Evolutionary conservation across 352 stramenopile species (phyloP).

Genomic region (Peronosclerospora sorghi): DNA sequence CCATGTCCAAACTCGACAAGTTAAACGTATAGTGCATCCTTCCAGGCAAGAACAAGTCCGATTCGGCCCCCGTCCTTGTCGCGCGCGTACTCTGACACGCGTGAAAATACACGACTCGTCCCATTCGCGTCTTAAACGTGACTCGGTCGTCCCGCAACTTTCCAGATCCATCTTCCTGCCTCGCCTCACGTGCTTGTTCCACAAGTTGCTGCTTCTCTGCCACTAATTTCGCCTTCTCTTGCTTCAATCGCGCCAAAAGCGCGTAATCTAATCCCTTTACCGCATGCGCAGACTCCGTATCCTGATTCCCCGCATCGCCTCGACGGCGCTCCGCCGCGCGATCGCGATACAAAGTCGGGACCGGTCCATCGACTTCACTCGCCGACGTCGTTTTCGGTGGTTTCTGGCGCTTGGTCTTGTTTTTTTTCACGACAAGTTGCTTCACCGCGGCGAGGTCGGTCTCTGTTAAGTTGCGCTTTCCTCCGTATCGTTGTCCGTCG

Average conservation of each 20-base stretch:
- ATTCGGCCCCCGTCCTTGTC: constrained; percentile 14
- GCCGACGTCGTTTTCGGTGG: constrained; percentile 9
- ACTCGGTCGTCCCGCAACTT: constrained; percentile 18
- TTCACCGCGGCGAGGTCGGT: constrained; percentile 34
- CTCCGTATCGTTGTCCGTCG: constrained; percentile 22
- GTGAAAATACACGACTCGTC: constrained; percentile 54
- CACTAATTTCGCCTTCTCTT: constrained; percentile 54
- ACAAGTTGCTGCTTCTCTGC: constrained; percentile 21
- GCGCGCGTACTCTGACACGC: constrained; percentile 31
- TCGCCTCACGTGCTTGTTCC: background rate
- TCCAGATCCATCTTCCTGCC: background rate
- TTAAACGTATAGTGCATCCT: constrained; percentile 74
- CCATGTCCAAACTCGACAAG: constrained; percentile 22
- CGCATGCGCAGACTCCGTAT: constrained; percentile 79
- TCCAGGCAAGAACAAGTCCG: constrained; percentile 62
- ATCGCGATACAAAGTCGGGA: constrained; percentile 35
- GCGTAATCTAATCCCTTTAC: constrained; percentile 86
- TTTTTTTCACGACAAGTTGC: constrained; percentile 47
- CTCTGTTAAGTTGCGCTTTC: constrained; percentile 47
- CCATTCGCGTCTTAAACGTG: constrained; percentile 49
- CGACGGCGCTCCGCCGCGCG: constrained; percentile 52
- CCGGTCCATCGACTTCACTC: constrained; percentile 1
- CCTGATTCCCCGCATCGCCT: constrained; percentile 30
- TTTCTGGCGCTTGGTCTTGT: constrained; percentile 46
- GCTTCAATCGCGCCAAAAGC: constrained; percentile 77